Evolutionary conservation across 371 early-diverging fungal genomes (phyloP), one percentile per base, ranked within the genome.

Genomic region (Haplosporangium sp.): DNA sequence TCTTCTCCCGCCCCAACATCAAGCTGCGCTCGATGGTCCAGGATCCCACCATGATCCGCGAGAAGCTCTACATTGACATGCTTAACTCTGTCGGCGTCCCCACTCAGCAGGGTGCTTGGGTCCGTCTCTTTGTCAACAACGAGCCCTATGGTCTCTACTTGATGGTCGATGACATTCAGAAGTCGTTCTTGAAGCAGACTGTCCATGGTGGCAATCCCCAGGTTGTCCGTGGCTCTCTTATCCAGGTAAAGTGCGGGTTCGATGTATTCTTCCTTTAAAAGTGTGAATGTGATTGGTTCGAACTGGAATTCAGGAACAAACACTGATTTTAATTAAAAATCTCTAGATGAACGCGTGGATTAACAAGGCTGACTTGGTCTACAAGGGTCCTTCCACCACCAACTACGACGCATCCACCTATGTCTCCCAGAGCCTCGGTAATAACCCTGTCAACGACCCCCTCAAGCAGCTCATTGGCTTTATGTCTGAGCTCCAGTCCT

Each of bases 161-260:
- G 43, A 77, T 87, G 81, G 85, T 84, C 51, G 86, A 87, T 62
- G 87, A 87, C 63, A 82, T 82, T 46, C 76, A 84, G 20, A 84
- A 83, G 47, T 83, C 82, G 45, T 74, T 84, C 40, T 65, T 84
- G 37, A 84, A 86, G 55, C 80, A 83, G 54, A 74, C 83, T 0
- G 63, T 87, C 50, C 73, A 77, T 45, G 69, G 50, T 1, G 77
- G 77, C 23, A 50, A 69, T 11, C 12, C 50, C 0, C 13, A 13
- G 41, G n/a, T 69, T 21, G 12, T 10, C 38, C 72, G 55, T 20
- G 71, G 72, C 11, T 59, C 65, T 36, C 55, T 76, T 38, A 50
- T 70, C 48, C 76, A 76, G 64, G 70, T 69, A 59, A 43, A 18
- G n/a, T 40, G n/a, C 20, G n/a, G 16, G 2, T 37, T 4, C 1